phyloP scores from a whole-genome alignment of 1,139 yeast species.

The Meyerozyma guilliermondii region DNA sequence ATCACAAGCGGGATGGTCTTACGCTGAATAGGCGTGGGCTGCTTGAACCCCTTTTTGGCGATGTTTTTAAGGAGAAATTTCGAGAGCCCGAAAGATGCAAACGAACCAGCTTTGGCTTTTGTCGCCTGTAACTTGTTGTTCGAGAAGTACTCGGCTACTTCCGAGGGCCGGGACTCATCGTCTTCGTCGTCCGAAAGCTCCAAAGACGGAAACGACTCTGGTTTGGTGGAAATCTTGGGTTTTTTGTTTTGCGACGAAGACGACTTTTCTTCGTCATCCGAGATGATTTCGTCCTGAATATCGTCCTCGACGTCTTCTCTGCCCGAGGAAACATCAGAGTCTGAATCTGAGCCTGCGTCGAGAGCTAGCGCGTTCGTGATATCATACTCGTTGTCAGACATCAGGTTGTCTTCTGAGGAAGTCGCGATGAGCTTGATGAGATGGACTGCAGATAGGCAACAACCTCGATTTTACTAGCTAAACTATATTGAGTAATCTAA shows the following conservation, averaged over 20 bases:
- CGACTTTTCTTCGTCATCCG: constrained; percentile 42
- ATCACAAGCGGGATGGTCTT: constrained; percentile 88
- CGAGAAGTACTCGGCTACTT: constrained; percentile 34
- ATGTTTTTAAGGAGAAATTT: constrained; percentile 67
- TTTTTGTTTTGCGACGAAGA: constrained; percentile 18
- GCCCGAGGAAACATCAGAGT: constrained; percentile 15
- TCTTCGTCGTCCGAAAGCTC: constrained; percentile 66
- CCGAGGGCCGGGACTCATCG: constrained; percentile 15
- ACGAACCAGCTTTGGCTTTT: constrained; percentile 75
- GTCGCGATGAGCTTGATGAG: constrained; percentile 2
- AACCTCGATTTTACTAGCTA: no score
- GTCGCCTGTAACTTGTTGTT: constrained; percentile 43
- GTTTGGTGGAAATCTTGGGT: constrained; percentile 8
- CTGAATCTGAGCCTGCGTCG: constrained; percentile 27
- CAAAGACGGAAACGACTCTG: constrained; percentile 51
- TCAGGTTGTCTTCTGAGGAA: constrained; percentile 6
- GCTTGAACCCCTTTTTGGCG: constrained; percentile 79
- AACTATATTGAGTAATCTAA: no score
- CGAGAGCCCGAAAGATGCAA: constrained; percentile 86
- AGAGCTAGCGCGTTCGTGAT: constrained; percentile 63
- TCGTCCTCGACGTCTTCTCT: constrained; percentile 29
- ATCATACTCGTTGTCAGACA: constrained; percentile 56
- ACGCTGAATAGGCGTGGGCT: constrained; percentile 97
- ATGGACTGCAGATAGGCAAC: background rate
- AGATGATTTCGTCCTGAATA: constrained; percentile 56